Conservation (phyloP, 257 asterid genomes). For the Anisodus tanguticus region DNA sequence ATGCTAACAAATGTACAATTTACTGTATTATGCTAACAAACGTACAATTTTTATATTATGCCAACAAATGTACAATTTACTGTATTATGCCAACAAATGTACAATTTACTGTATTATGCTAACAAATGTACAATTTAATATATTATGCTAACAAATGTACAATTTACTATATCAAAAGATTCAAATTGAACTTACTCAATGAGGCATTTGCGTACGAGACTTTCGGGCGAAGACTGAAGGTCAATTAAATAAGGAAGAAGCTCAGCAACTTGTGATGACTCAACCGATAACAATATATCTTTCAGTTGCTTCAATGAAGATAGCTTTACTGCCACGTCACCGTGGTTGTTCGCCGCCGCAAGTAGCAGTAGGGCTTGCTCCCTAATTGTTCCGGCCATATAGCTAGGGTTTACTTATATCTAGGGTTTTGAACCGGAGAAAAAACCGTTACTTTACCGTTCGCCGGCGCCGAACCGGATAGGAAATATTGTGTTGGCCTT, state of each 20-base stretch:
- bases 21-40: no score
- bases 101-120: no score
- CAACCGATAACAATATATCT: slow-evolving; percentile 65
- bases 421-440: slow-evolving; percentile 52
- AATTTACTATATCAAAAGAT: no score
- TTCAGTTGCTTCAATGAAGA: slow-evolving; percentile 85
- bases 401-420: slow-evolving; percentile 31
- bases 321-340: slow-evolving; percentile 84
- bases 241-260: slow-evolving; percentile 76
- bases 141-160: no score
- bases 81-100: no score
- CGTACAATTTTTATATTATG: no score
- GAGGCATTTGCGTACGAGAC: slow-evolving; percentile 78
- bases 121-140: no score
- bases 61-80: no score
- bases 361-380: slow-evolving; percentile 86
- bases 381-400: slow-evolving; percentile 67
- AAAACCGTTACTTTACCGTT: not conserved
- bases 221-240: slow-evolving; percentile 88
- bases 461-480: not conserved
- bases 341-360: slow-evolving; percentile 91
- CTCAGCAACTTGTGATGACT: slow-evolving; percentile 75
- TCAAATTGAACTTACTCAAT: slow-evolving; percentile 52
- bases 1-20: no score
- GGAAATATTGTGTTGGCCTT: not conserved